These are phyloP conservation scores for Stenocarpella maydis DNA, from an alignment of 2,329 filamentous ascomycete genomes.

Conservation along the genomic window DNA sequence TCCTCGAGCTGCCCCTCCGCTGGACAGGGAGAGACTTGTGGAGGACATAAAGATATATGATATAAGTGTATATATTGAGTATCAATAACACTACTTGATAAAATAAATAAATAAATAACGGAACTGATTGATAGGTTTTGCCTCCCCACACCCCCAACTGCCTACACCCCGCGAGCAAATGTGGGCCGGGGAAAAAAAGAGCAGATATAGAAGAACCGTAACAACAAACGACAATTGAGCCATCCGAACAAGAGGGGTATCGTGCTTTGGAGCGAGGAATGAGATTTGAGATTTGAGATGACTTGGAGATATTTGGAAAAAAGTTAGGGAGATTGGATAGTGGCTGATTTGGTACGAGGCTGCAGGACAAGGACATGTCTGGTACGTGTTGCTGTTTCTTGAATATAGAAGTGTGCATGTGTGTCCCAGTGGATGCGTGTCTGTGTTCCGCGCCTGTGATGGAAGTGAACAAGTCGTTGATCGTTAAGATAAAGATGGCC, in stretches of 20 bases:
- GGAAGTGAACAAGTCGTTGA: slow-evolving; percentile 22
- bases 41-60: too few relatives aligned
- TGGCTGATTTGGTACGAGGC: background rate
- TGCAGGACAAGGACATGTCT: background rate
- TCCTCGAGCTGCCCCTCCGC: too few relatives aligned
- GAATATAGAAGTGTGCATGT: background rate
- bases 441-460: background rate
- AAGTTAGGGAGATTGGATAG: background rate
- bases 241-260: slow-evolving; percentile 37
- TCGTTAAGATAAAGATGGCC: slow-evolving; percentile 20
- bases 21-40: too few relatives aligned
- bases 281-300: slow-evolving; percentile 13
- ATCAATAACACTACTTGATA: too few relatives aligned
- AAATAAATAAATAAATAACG: too few relatives aligned
- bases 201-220: background rate
- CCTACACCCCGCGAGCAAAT: too few relatives aligned
- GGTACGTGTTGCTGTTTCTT: background rate
- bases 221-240: slow-evolving; percentile 26
- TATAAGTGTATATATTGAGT: too few relatives aligned
- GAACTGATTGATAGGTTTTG: too few relatives aligned
- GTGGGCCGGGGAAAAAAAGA: background rate
- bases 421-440: too few relatives aligned
- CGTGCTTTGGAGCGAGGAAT: slow-evolving; percentile 33
- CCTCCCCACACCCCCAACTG: too few relatives aligned
- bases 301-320: slow-evolving; percentile 17